Conservation (phyloP, 345 rosid genomes). For the Eucalyptus victrix region DNA sequence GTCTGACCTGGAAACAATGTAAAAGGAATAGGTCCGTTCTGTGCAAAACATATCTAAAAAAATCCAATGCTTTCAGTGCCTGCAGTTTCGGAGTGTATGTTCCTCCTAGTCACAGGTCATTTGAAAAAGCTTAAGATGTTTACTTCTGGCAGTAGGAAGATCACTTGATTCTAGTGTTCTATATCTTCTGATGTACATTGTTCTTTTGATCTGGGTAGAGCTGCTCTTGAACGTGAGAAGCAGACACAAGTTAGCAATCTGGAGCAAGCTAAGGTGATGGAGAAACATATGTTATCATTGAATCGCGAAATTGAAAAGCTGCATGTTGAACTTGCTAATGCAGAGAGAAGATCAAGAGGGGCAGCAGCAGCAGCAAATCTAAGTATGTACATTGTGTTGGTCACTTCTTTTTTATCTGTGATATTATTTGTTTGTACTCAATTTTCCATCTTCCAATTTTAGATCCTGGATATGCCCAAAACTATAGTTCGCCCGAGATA, state of each 20-base stretch:
- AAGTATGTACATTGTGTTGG: slow-evolving; percentile 8
- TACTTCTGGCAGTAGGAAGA: not conserved
- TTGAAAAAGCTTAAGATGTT: not conserved
- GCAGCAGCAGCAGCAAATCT: slow-evolving; percentile 31
- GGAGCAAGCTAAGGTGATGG: slow-evolving; percentile 51
- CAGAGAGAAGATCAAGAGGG: slow-evolving; percentile 35
- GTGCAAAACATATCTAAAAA: not conserved
- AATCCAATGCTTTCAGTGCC: not conserved
- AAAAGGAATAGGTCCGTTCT: not conserved
- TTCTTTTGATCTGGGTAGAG: slow-evolving; percentile 16
- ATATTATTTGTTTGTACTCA: not conserved
- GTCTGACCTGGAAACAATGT: not conserved
- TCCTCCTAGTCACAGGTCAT: not conserved
- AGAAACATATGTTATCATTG: slow-evolving; percentile 33
- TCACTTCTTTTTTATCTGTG: not conserved
- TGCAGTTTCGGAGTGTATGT: not conserved
- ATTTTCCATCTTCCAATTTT: not conserved
- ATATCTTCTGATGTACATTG: not conserved
- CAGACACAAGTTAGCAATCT: slow-evolving; percentile 51
- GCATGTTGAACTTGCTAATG: slow-evolving; percentile 22
- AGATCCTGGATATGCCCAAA: slow-evolving; percentile 28
- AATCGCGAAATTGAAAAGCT: slow-evolving; percentile 43
- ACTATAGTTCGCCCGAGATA: slow-evolving; percentile 26
- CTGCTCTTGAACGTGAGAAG: slow-evolving; percentile 72
- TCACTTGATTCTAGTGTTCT: not conserved